Evolutionary conservation across 2,329 filamentous ascomycete genomes (phyloP).

Genomic region (Chaetomium olivaceum): DNA sequence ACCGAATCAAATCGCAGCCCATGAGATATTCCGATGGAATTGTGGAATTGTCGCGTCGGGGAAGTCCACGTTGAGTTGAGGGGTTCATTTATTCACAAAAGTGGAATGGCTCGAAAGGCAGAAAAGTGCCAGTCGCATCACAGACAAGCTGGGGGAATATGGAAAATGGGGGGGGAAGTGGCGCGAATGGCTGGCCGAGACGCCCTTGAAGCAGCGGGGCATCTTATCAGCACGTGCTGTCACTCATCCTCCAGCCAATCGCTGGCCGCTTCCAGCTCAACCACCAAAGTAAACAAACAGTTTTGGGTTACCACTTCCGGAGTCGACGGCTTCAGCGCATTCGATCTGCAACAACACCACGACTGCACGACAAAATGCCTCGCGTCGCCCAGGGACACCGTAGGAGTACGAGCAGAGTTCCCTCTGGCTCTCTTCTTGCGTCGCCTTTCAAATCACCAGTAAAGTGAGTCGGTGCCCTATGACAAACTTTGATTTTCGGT

Average conservation of each 20-base stretch:
- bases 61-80: background rate
- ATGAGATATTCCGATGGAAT: background rate
- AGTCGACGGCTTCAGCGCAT: constrained; percentile 16
- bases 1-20: background rate
- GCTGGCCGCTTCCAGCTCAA: constrained; percentile 18
- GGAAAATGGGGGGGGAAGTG: too few relatives aligned
- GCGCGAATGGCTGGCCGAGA: background rate
- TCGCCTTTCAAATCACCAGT: constrained; percentile 60
- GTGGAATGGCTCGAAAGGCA: background rate
- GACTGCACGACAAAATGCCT: constrained; percentile 49
- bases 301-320: constrained; percentile 22
- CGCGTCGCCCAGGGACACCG: constrained; percentile 59
- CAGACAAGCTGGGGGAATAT: too few relatives aligned
- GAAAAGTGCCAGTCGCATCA: too few relatives aligned
- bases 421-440: constrained; percentile 48
- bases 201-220: background rate
- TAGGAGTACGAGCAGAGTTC: constrained; percentile 49
- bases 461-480: constrained; percentile 48
- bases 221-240: constrained; percentile 27
- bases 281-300: constrained; percentile 34
- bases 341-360: constrained; percentile 17
- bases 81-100: background rate
- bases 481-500: background rate
- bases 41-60: background rate
- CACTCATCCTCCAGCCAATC: constrained; percentile 19